Evolutionary conservation across 768 basidiomycete species (phyloP).

Genomic region (Auriculariales sp.): DNA sequence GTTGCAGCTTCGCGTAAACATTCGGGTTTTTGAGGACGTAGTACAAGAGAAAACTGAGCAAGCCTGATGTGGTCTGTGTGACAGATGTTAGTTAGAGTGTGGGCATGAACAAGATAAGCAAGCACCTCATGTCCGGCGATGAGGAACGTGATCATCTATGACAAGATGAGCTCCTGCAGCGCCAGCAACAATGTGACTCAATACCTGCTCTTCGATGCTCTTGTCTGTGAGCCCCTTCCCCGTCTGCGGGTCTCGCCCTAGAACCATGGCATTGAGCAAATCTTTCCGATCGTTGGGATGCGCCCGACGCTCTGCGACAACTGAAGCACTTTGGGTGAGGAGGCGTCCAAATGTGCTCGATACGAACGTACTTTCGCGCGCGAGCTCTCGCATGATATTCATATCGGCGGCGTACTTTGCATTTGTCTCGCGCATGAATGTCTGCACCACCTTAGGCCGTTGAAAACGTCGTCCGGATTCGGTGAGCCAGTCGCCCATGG

Average conservation of each 20-base stretch:
- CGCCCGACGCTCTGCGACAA: slow-evolving; percentile 23
- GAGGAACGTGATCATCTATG: slow-evolving; percentile 32
- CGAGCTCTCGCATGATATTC: slow-evolving; percentile 28
- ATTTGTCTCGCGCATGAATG: slow-evolving; percentile 20
- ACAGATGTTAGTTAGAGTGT: too few species aligned
- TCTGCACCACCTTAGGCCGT: slow-evolving; percentile 21
- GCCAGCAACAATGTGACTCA: neutral
- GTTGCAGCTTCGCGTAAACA: slow-evolving; percentile 29
- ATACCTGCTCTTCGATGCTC: slow-evolving; percentile 25
- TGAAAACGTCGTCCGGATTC: slow-evolving; percentile 22
- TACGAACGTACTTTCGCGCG: slow-evolving; percentile 20
- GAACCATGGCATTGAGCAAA: slow-evolving; percentile 29
- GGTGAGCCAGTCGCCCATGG: slow-evolving; percentile 27
- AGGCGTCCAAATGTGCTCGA: neutral
- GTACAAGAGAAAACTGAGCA: slow-evolving; percentile 28
- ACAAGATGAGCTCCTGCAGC: neutral
- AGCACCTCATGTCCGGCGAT: slow-evolving; percentile 30
- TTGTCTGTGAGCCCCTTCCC: slow-evolving; percentile 25
- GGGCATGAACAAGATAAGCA: neutral
- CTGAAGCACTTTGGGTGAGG: slow-evolving; percentile 14
- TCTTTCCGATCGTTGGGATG: slow-evolving; percentile 27
- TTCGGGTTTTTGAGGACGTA: slow-evolving; percentile 29
- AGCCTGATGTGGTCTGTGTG: slow-evolving; percentile 8
- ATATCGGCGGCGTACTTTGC: slow-evolving; percentile 29
- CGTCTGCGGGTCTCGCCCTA: slow-evolving; percentile 29